Conservation (phyloP, 371 early-diverging fungal genomes). For the Caulochytrium protostelioides region DNA sequence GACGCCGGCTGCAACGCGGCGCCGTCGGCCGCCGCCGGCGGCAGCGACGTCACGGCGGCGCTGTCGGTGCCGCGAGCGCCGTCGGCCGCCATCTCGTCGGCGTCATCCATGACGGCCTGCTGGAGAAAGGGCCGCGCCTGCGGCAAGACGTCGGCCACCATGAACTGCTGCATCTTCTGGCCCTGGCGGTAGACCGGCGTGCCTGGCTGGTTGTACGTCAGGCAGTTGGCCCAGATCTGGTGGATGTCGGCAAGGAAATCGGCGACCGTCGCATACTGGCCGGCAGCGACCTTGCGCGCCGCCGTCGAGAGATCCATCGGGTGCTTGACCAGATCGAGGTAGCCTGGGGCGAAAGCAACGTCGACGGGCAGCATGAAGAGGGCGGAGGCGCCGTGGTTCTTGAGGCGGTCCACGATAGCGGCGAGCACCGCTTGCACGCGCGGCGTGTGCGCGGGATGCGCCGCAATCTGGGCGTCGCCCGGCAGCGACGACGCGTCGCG, state of each 20-base stretch:
- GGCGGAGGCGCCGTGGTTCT: constrained; percentile 28
- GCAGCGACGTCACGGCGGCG: no score
- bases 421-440: no score
- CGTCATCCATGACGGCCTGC: no score
- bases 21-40: no score
- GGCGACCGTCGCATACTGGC: constrained; percentile 33
- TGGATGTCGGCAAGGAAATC: constrained; percentile 55
- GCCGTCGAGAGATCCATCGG: constrained; percentile 98
- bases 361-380: constrained; percentile 48
- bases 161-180: constrained; percentile 43
- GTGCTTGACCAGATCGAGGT: constrained; percentile 67
- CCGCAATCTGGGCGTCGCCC: no score
- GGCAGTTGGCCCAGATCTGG: constrained; percentile 71
- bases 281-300: constrained; percentile 41
- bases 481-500: no score
- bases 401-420: constrained; percentile 32
- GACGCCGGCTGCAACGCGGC: no score
- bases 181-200: constrained; percentile 52
- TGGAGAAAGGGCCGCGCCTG: no score
- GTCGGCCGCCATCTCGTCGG: no score
- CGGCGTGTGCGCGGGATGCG: no score
- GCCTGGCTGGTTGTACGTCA: constrained; percentile 67
- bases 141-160: no score
- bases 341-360: constrained; percentile 45
- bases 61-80: no score